These are phyloP conservation scores for Spatholobus suberectus DNA, from an alignment of 306 rosid genomes.

Conservation along the genomic window DNA sequence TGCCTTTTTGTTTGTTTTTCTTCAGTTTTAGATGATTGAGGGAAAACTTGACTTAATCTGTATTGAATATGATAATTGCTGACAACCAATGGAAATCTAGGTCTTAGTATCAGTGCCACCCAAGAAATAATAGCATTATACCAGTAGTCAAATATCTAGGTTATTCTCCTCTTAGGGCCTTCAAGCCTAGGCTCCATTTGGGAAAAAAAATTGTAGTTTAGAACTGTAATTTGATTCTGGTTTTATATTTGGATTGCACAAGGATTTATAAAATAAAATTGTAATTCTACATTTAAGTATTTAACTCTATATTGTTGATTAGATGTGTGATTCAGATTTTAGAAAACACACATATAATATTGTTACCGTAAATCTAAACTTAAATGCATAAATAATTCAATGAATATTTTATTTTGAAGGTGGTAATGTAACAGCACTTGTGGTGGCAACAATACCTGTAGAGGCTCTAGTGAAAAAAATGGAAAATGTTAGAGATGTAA, in stretches of 20 bases:
- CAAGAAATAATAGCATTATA: neutral
- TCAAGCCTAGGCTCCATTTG: neutral
- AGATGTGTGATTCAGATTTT: neutral
- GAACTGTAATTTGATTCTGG: neutral
- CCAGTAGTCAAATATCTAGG: neutral
- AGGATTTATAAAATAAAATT: neutral
- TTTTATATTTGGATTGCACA: slow-evolving; percentile 9
- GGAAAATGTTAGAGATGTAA: too few species aligned
- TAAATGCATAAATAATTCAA: neutral
- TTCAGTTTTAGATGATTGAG: neutral
- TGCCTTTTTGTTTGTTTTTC: neutral
- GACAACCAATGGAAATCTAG: neutral
- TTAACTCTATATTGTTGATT: neutral
- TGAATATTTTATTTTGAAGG: neutral
- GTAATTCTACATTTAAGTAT: neutral
- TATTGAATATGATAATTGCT: slow-evolving; percentile 16
- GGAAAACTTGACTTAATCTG: neutral
- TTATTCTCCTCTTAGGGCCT: neutral
- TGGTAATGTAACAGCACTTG: neutral
- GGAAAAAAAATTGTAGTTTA: neutral
- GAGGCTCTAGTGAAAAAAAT: too few species aligned
- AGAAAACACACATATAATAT: neutral
- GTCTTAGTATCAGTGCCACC: neutral
- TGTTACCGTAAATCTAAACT: neutral
- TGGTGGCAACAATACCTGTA: neutral